Conservation (phyloP, 257 asterid species). For the Mentha longifolia region DNA sequence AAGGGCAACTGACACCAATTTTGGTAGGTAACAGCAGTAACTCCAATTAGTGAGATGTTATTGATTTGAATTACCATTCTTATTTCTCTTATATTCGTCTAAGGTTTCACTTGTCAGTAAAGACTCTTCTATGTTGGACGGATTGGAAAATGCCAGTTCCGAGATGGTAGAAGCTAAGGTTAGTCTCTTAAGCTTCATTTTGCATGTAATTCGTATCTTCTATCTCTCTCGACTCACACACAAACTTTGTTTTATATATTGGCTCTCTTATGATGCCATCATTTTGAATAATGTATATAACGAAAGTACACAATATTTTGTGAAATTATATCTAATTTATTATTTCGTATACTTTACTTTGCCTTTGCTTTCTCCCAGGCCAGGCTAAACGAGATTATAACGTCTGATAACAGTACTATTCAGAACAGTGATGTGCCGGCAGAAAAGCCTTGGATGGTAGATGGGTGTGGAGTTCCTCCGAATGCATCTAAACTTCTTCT, state of each 20-base stretch:
- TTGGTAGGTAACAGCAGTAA: slow-evolving; percentile 59
- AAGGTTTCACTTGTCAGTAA: slow-evolving; percentile 99
- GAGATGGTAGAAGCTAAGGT: slow-evolving; percentile 98
- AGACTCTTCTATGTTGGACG: slow-evolving; percentile 98
- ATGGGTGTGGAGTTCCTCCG: slow-evolving; percentile 89
- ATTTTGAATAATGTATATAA: no score
- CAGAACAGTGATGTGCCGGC: slow-evolving; percentile 47
- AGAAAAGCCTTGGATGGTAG: slow-evolving; percentile 90
- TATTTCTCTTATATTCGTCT: background rate
- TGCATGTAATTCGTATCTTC: background rate
- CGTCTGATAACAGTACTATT: slow-evolving; percentile 50
- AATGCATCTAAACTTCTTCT: slow-evolving; percentile 75
- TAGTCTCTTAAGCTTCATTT: slow-evolving; percentile 31
- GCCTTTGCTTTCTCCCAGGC: slow-evolving; percentile 54
- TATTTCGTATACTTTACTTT: background rate
- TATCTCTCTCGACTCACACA: no score
- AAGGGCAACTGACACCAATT: slow-evolving; percentile 96
- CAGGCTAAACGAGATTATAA: slow-evolving; percentile 76
- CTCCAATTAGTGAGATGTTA: slow-evolving; percentile 17
- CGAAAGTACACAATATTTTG: no score
- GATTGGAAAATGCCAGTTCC: slow-evolving; percentile 89
- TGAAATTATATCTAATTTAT: background rate
- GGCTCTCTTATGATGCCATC: no score
- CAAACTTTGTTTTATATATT: no score
- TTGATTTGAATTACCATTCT: slow-evolving; percentile 2